Evolutionary conservation across 2,329 filamentous ascomycete genomes (phyloP).

Genomic region (Aureobasidium sp.): DNA sequence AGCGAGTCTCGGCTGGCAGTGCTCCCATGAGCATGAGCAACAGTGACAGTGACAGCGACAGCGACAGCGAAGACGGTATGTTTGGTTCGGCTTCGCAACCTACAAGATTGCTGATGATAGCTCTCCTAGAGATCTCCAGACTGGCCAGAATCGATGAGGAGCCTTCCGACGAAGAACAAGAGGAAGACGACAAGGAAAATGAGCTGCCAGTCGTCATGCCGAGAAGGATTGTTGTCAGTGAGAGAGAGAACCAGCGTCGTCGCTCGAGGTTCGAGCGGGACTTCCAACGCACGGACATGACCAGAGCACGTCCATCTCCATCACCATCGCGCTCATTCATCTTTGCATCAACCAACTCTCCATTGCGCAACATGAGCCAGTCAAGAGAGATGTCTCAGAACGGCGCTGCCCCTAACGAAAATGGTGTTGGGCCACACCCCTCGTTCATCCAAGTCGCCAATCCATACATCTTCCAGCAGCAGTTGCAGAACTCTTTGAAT

Average conservation of each 20-base stretch:
- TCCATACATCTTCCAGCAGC: slow-evolving; percentile 76
- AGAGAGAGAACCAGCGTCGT: neutral
- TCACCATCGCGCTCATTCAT: neutral
- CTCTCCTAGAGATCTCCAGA: neutral
- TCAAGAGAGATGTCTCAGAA: neutral
- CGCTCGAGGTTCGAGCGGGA: neutral
- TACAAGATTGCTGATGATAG: neutral
- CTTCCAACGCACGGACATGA: neutral
- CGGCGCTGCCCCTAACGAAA: neutral
- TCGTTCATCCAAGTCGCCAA: slow-evolving; percentile 56
- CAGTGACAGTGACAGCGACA: neutral
- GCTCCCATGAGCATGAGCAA: neutral
- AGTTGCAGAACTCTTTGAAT: slow-evolving; percentile 63
- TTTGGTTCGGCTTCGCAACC: neutral
- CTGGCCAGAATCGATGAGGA: neutral
- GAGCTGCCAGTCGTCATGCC: neutral
- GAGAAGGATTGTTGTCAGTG: neutral
- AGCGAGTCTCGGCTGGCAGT: neutral
- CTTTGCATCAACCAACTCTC: neutral
- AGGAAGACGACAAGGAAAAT: neutral
- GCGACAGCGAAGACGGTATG: neutral
- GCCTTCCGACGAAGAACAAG: neutral
- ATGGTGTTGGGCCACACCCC: slow-evolving; percentile 43
- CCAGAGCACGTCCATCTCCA: neutral
- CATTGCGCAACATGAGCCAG: slow-evolving; percentile 1